Evolutionary conservation across 2,329 filamentous ascomycete genomes (phyloP), one percentile per base, ranked within the genome.

Genomic region (Colletotrichum zoysiae): DNA sequence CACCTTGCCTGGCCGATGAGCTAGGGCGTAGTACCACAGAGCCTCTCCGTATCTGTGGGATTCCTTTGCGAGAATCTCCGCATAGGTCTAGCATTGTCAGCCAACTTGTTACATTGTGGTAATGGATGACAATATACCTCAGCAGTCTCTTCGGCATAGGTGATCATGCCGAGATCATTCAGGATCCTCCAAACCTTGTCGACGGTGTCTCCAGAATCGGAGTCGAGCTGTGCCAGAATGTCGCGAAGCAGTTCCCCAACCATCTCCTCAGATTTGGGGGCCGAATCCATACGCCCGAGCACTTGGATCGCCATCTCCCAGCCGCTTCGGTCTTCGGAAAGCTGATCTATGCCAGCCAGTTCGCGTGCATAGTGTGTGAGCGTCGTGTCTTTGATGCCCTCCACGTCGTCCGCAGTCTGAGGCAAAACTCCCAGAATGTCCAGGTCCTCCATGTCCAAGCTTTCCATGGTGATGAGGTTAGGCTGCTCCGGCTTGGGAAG

Each of bases 241-340:
- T 92, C 88, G 55, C 85, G 82, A 65, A 98, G 86, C 73, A 98
- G 84, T 71, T 92, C 88, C 51, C 90, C 88, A 14, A 98, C 93
- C 71, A 91, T 91, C 74, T 92, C 89, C 78, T 93, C 91, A 9
- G 93, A 93, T 61, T 89, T 88, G 60, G 89, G 86, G 0, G 88
- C 85, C 71, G 95, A 90, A 78, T 97, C 92, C 78, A 98, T 88
- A 65, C 95, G 90, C 12, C 93, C 93, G 57, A 98, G 86, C 14
- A 97, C 88, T 71, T 94, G 90, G 55, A 98, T 90, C 0, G 95
- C 93, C 78, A 98, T 83, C 82, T 98, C 94, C 95, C 95, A 98
- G 11, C 95, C 95, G 76, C 95, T 91, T 48, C 87, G 85, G 18
- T 81, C 78, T 3, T 82, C 76, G 1, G 82, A 82, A 58, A 90